Evolutionary conservation across 2,329 filamentous ascomycete genomes (phyloP).

Genomic region (Fusarium neocosmosporiellum): DNA sequence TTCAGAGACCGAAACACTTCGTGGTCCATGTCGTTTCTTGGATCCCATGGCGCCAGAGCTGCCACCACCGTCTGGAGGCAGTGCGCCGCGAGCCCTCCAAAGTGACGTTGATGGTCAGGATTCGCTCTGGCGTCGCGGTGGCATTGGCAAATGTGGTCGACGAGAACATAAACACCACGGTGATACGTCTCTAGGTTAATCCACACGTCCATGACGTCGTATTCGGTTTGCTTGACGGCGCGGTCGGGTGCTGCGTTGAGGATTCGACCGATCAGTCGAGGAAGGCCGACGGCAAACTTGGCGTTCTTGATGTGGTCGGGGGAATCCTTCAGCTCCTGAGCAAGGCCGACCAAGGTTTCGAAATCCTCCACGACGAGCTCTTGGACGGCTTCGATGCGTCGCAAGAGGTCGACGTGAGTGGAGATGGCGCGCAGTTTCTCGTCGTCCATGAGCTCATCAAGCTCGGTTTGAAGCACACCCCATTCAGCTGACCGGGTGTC

Average conservation of each 20-base stretch:
- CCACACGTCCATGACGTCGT: background rate
- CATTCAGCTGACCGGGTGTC: background rate
- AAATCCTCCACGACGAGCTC: background rate
- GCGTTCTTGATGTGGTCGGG: background rate
- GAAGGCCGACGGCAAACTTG: background rate
- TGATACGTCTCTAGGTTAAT: background rate
- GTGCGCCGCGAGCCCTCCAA: background rate
- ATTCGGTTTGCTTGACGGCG: too few species aligned
- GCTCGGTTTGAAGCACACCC: too few species aligned
- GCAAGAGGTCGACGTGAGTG: background rate
- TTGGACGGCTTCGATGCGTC: background rate
- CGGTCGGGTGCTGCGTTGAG: too few species aligned
- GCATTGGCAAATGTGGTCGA: background rate
- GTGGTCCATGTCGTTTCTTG: background rate
- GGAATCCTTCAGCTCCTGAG: background rate
- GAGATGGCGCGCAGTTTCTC: too few species aligned
- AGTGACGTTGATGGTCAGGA: background rate
- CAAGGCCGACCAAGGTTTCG: background rate
- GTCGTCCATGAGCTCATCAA: too few species aligned
- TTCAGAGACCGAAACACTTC: background rate
- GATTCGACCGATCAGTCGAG: background rate
- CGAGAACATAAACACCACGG: background rate
- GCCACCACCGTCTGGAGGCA: background rate
- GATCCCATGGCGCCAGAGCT: background rate
- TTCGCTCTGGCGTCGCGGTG: background rate